phyloP scores from a whole-genome alignment of 108 stramenopile genomes.

The Fistulifera solaris region DNA sequence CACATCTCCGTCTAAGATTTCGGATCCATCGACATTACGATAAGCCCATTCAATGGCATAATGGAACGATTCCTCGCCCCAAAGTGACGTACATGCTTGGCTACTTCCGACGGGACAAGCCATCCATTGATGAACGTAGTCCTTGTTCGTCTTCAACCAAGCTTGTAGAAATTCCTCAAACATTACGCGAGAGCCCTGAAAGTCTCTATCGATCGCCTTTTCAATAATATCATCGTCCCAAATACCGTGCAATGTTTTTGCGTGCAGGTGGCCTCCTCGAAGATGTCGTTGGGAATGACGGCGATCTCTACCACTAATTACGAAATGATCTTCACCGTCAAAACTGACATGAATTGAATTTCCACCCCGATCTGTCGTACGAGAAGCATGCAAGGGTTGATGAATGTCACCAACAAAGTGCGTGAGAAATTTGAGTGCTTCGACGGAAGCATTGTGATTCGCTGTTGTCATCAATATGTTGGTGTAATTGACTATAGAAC shows the following conservation, averaged over 20 bases:
- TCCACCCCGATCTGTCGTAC: slow-evolving; percentile 44
- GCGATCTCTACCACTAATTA: background rate
- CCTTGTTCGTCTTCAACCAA: background rate
- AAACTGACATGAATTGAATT: slow-evolving; percentile 44
- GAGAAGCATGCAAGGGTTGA: slow-evolving; percentile 46
- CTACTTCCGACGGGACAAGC: slow-evolving; percentile 13
- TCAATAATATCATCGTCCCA: slow-evolving; percentile 60
- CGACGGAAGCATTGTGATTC: background rate
- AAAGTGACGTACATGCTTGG: slow-evolving; percentile 10
- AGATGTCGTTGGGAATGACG: background rate
- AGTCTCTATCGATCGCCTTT: slow-evolving; percentile 15
- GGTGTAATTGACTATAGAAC: slow-evolving; percentile 48
- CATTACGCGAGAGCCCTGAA: slow-evolving; percentile 16
- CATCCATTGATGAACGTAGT: slow-evolving; percentile 8
- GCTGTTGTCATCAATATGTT: background rate
- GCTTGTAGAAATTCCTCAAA: slow-evolving; percentile 23
- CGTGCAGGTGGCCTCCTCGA: slow-evolving; percentile 5
- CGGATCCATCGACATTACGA: slow-evolving; percentile 18
- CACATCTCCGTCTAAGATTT: slow-evolving; percentile 19
- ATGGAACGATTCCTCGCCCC: slow-evolving; percentile 39
- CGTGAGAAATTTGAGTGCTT: slow-evolving; percentile 39
- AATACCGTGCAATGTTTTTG: slow-evolving; percentile 45
- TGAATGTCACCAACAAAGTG: slow-evolving; percentile 67
- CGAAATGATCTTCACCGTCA: background rate
- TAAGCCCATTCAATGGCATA: slow-evolving; percentile 42